These are phyloP conservation scores for Exserohilum turcica DNA, from an alignment of 2,329 filamentous ascomycete genomes.

Conservation along the genomic window DNA sequence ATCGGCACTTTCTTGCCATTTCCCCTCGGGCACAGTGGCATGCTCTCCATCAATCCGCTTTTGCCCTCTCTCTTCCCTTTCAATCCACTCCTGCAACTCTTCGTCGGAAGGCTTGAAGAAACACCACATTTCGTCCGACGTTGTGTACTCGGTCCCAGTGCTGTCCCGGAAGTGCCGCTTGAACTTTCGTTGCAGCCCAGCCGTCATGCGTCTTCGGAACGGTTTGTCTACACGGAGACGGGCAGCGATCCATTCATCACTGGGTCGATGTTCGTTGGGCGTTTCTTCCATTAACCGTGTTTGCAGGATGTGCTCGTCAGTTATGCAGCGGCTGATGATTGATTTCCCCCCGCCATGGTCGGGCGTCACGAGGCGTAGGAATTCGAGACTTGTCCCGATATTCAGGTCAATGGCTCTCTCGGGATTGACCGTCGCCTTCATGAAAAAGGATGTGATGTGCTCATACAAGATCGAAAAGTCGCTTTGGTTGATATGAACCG, in stretches of 20 bases:
- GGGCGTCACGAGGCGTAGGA: slow-evolving; percentile 59
- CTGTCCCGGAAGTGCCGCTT: slow-evolving; percentile 45
- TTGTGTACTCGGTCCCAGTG: slow-evolving; percentile 41
- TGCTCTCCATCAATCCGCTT: slow-evolving; percentile 26
- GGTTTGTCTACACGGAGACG: slow-evolving; percentile 65
- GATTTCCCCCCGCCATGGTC: slow-evolving; percentile 44
- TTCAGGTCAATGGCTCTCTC: slow-evolving; percentile 67
- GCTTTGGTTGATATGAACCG: slow-evolving; percentile 68
- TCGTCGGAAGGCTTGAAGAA: slow-evolving; percentile 49
- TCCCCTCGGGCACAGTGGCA: slow-evolving; percentile 6
- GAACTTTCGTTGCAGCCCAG: slow-evolving; percentile 49
- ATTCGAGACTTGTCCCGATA: slow-evolving; percentile 65
- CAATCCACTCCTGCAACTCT: slow-evolving; percentile 35
- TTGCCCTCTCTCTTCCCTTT: slow-evolving; percentile 23
- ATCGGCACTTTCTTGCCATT: background rate
- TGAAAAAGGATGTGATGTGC: slow-evolving; percentile 60
- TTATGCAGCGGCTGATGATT: slow-evolving; percentile 58
- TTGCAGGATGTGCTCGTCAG: slow-evolving; percentile 59
- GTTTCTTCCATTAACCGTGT: slow-evolving; percentile 54
- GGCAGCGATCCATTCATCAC: slow-evolving; percentile 63
- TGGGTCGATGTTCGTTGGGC: slow-evolving; percentile 59
- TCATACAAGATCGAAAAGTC: slow-evolving; percentile 71
- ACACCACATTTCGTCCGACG: slow-evolving; percentile 60
- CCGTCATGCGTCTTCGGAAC: slow-evolving; percentile 56
- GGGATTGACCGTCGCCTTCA: slow-evolving; percentile 69